Conservation (phyloP, 176 grass and related monocot species). For the maize (Zea mays) region Zm-B73-REFERENCE-NAM-5.0 NC_050097.1:32307501-32308000, state of each 20-base stretch:
- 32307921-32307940: too few relatives aligned
- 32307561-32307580: constrained; percentile 26
- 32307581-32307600: too few relatives aligned
- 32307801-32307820: too few relatives aligned
- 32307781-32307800: constrained; percentile 24
- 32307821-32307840: too few relatives aligned
- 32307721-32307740: constrained; percentile 37
- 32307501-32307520: too few relatives aligned
- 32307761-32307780: constrained; percentile 15
- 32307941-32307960: too few relatives aligned
- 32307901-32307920: constrained; percentile 42
- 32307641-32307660: constrained; percentile 13
- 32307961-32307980: too few relatives aligned
- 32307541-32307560: too few relatives aligned
- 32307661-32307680: constrained; percentile 33
- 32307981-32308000: too few relatives aligned
- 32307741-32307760: constrained; percentile 28
- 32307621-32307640: constrained; percentile 30
- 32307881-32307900: constrained; percentile 44
- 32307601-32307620: constrained; percentile 6
- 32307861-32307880: constrained; percentile 27
- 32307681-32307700: not conserved
- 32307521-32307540: too few relatives aligned
- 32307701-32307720: constrained; percentile 16
- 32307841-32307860: constrained; percentile 35